These are phyloP conservation scores for Eucalyptus marginata DNA, from an alignment of 345 rosid genomes.

Conservation along the genomic window DNA sequence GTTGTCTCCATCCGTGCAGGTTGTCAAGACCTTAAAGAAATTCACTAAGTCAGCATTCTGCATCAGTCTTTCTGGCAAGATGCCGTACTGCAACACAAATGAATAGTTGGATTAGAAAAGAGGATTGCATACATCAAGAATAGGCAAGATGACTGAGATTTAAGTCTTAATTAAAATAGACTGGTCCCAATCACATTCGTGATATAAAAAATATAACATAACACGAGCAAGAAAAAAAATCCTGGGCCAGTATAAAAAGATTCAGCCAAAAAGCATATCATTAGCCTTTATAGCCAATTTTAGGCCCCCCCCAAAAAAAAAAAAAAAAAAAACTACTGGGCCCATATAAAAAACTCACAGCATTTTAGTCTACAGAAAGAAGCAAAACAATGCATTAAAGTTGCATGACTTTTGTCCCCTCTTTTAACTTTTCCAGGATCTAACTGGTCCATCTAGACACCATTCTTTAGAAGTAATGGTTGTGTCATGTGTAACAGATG, in stretches of 20 bases:
- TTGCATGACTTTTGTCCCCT: neutral
- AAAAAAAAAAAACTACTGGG: neutral
- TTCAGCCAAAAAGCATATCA: neutral
- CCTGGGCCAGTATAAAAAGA: neutral
- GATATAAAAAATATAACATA: neutral
- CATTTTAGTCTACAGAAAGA: constrained; percentile 7
- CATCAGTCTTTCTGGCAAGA: constrained; percentile 44
- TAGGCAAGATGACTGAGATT: neutral
- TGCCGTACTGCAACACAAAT: constrained; percentile 40
- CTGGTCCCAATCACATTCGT: neutral
- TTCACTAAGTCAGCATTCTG: constrained; percentile 26
- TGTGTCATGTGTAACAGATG: neutral
- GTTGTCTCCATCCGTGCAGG: constrained; percentile 44
- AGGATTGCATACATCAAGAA: neutral
- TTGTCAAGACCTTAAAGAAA: constrained; percentile 72
- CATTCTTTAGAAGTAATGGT: neutral
- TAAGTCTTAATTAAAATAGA: neutral
- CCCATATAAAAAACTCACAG: constrained; percentile 8
- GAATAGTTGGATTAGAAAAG: neutral
- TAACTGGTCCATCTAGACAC: neutral
- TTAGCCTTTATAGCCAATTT: neutral
- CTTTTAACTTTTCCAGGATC: neutral
- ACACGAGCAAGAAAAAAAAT: neutral
- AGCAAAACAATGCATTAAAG: neutral
- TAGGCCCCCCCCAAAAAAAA: neutral